Evolutionary conservation across 1,139 yeast genomes (phyloP).

Genomic region (Geotrichum candidum): DNA sequence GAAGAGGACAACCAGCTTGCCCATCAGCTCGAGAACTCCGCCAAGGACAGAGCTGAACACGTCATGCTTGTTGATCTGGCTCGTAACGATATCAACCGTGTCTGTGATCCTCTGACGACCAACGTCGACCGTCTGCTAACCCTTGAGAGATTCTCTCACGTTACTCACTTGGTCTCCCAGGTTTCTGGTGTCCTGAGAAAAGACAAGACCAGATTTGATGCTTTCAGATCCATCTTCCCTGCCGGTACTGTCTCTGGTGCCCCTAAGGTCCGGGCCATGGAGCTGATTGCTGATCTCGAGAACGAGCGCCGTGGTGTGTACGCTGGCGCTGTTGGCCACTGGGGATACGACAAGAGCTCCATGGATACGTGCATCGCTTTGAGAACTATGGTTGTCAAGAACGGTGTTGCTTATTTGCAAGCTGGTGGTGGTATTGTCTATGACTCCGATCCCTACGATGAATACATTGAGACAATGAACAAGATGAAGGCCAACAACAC

Average conservation of each 20-base stretch:
- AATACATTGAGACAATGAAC: slow-evolving; percentile 92
- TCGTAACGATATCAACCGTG: slow-evolving; percentile 87
- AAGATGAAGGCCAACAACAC: slow-evolving; percentile 91
- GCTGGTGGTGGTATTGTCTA: slow-evolving; percentile 98
- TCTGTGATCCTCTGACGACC: slow-evolving; percentile 82
- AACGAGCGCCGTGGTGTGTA: slow-evolving; percentile 91
- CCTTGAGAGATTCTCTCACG: slow-evolving; percentile 93
- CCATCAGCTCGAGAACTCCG: slow-evolving; percentile 60
- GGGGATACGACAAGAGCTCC: slow-evolving; percentile 88
- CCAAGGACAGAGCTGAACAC: slow-evolving; percentile 94
- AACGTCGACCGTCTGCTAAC: slow-evolving; percentile 82
- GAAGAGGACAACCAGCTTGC: slow-evolving; percentile 90
- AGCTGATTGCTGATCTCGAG: slow-evolving; percentile 81
- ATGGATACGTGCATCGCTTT: slow-evolving; percentile 98
- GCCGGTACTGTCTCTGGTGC: slow-evolving; percentile 99
- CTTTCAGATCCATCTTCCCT: slow-evolving; percentile 94
- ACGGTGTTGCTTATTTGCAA: slow-evolving; percentile 85
- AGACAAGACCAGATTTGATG: slow-evolving; percentile 88
- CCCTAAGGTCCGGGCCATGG: slow-evolving; percentile 96
- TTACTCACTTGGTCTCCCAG: slow-evolving; percentile 91
- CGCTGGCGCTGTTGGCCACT: slow-evolving; percentile 98
- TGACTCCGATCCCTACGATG: slow-evolving; percentile 93
- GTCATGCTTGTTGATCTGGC: slow-evolving; percentile 98
- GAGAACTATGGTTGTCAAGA: slow-evolving; percentile 92
- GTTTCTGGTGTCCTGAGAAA: slow-evolving; percentile 84